These are phyloP conservation scores for Thyridium curvatum DNA, from an alignment of 2,329 filamentous ascomycete genomes.

Conservation along the genomic window DNA sequence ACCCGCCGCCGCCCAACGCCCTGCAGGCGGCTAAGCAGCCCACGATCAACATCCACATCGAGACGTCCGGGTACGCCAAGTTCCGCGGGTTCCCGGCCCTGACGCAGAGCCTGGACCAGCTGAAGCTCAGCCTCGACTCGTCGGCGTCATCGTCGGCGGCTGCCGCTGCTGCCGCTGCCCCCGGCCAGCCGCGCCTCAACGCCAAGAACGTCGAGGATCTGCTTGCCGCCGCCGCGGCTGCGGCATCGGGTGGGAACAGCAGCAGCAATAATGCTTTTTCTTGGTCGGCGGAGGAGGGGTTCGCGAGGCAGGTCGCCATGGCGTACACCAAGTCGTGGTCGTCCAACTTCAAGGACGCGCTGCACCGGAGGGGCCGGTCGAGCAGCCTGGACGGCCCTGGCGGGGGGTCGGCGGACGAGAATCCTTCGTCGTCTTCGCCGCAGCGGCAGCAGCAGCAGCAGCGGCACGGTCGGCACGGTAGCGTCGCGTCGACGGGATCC, in stretches of 20 bases:
- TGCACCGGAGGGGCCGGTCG: constrained; percentile 27
- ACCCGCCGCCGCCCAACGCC: constrained; percentile 11
- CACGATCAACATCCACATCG: constrained; percentile 44
- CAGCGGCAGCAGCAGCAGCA: no score
- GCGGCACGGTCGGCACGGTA: constrained; percentile 16
- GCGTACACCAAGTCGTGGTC: constrained; percentile 44
- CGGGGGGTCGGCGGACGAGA: neutral
- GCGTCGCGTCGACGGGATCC: neutral
- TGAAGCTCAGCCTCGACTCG: constrained; percentile 8
- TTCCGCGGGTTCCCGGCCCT: constrained; percentile 43
- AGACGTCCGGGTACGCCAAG: constrained; percentile 51
- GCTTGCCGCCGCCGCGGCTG: no score
- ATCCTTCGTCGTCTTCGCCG: constrained; percentile 13
- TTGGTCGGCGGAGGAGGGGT: constrained; percentile 22
- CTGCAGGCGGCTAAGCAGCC: constrained; percentile 17
- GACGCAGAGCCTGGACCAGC: constrained; percentile 23
- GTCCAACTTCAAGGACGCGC: constrained; percentile 37
- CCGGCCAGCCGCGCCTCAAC: no score
- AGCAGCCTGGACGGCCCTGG: constrained; percentile 13
- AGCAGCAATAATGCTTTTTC: no score
- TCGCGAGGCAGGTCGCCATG: constrained; percentile 54
- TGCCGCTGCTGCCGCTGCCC: no score
- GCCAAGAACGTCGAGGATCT: no score
- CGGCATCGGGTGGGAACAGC: no score
- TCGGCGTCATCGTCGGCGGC: constrained; percentile 7